These are phyloP conservation scores for Backusella australiensis DNA, from an alignment of 192 early-diverging fungal genomes.

Conservation along the genomic window DNA sequence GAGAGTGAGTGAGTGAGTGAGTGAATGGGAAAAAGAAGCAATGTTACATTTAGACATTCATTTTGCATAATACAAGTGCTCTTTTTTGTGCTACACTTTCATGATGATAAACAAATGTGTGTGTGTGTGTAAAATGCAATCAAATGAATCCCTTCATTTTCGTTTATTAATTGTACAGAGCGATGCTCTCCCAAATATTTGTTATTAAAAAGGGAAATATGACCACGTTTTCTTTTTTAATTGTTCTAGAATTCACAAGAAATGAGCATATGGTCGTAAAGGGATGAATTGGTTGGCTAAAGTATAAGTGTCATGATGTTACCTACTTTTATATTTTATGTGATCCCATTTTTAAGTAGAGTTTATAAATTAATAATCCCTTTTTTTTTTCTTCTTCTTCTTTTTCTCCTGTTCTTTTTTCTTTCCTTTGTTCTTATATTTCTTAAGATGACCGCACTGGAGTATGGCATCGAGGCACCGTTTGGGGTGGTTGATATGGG, in stretches of 20 bases:
- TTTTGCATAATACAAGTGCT: not conserved
- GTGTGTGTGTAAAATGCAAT: too few relatives aligned
- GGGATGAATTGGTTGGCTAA: not conserved
- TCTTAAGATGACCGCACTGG: not conserved
- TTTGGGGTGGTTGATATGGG: slow-evolving; percentile 58
- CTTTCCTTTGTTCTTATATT: not conserved
- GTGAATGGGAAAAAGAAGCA: not conserved
- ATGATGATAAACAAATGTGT: too few relatives aligned
- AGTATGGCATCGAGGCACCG: slow-evolving; percentile 16
- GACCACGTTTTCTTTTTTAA: not conserved
- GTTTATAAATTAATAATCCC: not conserved
- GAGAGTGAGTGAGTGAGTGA: not conserved
- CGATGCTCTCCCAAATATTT: not conserved
- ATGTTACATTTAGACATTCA: not conserved
- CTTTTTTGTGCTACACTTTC: not conserved
- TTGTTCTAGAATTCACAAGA: not conserved
- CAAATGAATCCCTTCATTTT: too few relatives aligned
- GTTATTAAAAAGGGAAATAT: not conserved
- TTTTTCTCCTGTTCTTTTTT: not conserved
- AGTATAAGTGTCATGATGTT: not conserved
- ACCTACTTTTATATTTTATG: not conserved
- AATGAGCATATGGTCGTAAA: not conserved
- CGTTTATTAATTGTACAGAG: too few relatives aligned
- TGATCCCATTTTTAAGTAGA: not conserved
- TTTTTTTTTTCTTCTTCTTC: not conserved